Evolutionary conservation across 306 rosid genomes (phyloP).

Genomic region (Quercus rubra): DNA sequence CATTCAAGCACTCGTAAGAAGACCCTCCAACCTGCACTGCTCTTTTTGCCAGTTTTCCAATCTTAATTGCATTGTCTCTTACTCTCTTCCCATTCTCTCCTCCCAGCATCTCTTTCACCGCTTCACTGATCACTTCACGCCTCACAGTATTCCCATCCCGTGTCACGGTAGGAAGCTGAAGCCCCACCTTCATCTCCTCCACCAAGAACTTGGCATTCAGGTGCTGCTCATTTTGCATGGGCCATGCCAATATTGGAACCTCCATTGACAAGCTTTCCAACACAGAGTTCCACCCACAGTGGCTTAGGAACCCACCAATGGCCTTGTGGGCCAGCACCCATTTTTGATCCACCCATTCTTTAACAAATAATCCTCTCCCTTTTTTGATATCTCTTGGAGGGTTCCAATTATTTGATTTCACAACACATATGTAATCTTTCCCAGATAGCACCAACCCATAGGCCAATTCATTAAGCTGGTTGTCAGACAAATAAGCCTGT

Average conservation of each 20-base stretch:
- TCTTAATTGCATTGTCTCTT: constrained; percentile 24
- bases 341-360: constrained; percentile 29
- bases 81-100: constrained; percentile 31
- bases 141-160: background rate
- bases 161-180: background rate
- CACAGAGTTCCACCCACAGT: constrained; percentile 42
- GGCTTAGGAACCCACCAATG: constrained; percentile 33
- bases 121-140: constrained; percentile 15
- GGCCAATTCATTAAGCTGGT: constrained; percentile 31
- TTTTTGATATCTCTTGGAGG: constrained; percentile 6
- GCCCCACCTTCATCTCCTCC: constrained; percentile 25
- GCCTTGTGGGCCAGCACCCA: constrained; percentile 16
- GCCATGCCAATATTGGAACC: constrained; percentile 37
- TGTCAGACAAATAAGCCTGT: constrained; percentile 8
- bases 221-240: constrained; percentile 30
- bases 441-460: constrained; percentile 30
- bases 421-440: constrained; percentile 22
- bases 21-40: constrained; percentile 35
- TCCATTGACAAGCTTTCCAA: constrained; percentile 27
- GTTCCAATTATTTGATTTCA: constrained; percentile 23
- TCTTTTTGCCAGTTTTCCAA: constrained; percentile 18
- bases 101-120: constrained; percentile 34
- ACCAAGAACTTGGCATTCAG: constrained; percentile 30
- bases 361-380: constrained; percentile 12
- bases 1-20: constrained; percentile 10